phyloP scores from a whole-genome alignment of 208 protist genomes.

The Lotmaria passim region DNA sequence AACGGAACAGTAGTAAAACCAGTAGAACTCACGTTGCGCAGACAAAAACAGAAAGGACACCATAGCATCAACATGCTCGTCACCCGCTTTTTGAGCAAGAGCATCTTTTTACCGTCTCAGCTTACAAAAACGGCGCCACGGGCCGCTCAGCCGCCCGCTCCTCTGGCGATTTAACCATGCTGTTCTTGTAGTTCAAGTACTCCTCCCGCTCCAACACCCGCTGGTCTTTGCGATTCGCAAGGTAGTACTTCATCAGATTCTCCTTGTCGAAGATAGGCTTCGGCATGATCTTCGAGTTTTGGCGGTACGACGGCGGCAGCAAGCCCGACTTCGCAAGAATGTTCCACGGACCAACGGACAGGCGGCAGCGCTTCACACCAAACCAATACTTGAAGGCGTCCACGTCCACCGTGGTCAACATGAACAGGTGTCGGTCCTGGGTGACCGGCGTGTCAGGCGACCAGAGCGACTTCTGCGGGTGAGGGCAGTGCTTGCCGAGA shows the following conservation, averaged over 20 bases:
- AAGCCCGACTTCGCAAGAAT: conserved; percentile 87
- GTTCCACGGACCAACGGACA: conserved; percentile 84
- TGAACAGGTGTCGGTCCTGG: conserved; percentile 92
- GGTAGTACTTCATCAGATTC: conserved; percentile 88
- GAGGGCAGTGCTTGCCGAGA: conserved; percentile 90
- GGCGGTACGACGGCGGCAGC: conserved; percentile 79
- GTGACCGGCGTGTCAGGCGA: conserved; percentile 90
- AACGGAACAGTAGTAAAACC: no score
- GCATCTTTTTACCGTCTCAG: background rate
- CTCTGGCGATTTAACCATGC: conserved; percentile 81
- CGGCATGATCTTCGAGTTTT: conserved; percentile 91
- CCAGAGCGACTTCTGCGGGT: conserved; percentile 94
- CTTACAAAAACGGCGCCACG: conserved; percentile 78
- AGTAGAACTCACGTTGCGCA: no score
- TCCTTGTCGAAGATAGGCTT: conserved; percentile 93
- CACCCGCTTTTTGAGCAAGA: no score
- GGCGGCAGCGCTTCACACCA: conserved; percentile 86
- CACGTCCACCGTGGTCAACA: conserved; percentile 89
- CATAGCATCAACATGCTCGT: background rate
- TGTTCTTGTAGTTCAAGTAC: conserved; percentile 90
- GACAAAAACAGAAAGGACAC: no score
- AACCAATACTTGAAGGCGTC: conserved; percentile 95
- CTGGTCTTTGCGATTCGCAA: conserved; percentile 85
- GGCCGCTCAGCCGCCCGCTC: conserved; percentile 78
- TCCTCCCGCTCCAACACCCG: conserved; percentile 60